Conservation (phyloP, 495 filamentous ascomycete species). For the Clavariopsis aquatica region DNA sequence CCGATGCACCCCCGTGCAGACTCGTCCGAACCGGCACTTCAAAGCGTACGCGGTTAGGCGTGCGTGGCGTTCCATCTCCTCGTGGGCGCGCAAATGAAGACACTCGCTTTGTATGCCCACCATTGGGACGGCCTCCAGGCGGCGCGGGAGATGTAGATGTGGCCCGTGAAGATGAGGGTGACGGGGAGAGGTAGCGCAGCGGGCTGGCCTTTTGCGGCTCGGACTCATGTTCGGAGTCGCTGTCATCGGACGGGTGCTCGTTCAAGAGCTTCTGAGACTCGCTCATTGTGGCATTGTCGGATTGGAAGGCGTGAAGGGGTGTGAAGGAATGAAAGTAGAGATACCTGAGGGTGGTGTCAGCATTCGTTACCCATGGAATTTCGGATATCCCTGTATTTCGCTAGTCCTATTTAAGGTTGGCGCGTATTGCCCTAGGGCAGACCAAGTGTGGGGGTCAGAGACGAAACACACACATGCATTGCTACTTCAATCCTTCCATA, state of each 20-base stretch:
- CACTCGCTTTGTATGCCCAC: conserved; percentile 35
- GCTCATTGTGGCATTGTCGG: conserved; percentile 37
- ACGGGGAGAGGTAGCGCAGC: conserved; percentile 11
- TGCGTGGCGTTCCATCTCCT: conserved; percentile 64
- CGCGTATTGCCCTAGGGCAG: not conserved
- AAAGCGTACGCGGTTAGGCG: conserved; percentile 84
- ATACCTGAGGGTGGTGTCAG: not conserved
- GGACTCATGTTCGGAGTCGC: conserved; percentile 25
- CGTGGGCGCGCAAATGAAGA: conserved; percentile 46
- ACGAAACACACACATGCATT: not conserved
- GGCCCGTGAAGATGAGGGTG: conserved; percentile 13
- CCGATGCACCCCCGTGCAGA: conserved; percentile 42
- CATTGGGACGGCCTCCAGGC: conserved; percentile 14
- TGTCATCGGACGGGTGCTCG: conserved; percentile 25
- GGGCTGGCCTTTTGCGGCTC: conserved; percentile 7
- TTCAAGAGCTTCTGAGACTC: conserved; percentile 34
- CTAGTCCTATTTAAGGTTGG: not conserved
- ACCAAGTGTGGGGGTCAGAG: not conserved
- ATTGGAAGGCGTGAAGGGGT: not conserved
- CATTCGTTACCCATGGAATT: not conserved
- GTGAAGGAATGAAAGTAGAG: not conserved
- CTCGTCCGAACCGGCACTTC: conserved; percentile 58
- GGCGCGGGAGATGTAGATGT: conserved; percentile 19
- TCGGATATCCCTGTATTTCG: not conserved
- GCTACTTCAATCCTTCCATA: too few relatives aligned